Conservation (phyloP, 306 rosid genomes). For the Luffa acutangula region DNA sequence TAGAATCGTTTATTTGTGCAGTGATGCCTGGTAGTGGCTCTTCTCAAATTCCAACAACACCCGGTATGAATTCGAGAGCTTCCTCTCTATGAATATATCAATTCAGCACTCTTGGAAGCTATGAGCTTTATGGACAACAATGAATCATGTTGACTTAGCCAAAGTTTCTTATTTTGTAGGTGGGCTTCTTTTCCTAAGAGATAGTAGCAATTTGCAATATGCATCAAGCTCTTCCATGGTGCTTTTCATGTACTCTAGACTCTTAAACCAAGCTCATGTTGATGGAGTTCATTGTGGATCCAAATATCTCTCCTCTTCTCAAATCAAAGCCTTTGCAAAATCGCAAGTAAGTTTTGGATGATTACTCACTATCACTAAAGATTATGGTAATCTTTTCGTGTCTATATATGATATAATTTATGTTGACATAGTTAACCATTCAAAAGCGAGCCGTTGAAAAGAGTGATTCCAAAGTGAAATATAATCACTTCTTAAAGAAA, state of each 20-base stretch:
- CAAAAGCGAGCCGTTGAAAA: neutral
- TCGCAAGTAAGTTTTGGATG: conserved; percentile 36
- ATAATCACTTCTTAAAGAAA: no score
- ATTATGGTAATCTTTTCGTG: no score
- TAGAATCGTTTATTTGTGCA: conserved; percentile 54
- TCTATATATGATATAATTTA: no score
- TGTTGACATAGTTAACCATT: no score
- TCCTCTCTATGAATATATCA: neutral
- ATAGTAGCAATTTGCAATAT: conserved; percentile 67
- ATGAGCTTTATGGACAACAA: no score
- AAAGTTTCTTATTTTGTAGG: conserved; percentile 25
- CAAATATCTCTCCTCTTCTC: conserved; percentile 32
- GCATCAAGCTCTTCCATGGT: conserved; percentile 52
- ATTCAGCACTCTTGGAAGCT: neutral
- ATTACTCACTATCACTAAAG: neutral
- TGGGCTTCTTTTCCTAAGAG: conserved; percentile 63
- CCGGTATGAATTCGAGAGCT: conserved; percentile 25
- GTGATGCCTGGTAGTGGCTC: conserved; percentile 79
- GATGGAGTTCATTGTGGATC: conserved; percentile 61
- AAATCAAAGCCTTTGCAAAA: conserved; percentile 54
- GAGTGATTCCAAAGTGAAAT: no score
- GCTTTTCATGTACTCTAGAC: conserved; percentile 48
- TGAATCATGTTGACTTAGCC: no score
- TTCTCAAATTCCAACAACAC: conserved; percentile 41
- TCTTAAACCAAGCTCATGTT: conserved; percentile 27